phyloP scores from a whole-genome alignment of 2,329 filamentous ascomycete genomes.

The Simplicillium sp. region DNA sequence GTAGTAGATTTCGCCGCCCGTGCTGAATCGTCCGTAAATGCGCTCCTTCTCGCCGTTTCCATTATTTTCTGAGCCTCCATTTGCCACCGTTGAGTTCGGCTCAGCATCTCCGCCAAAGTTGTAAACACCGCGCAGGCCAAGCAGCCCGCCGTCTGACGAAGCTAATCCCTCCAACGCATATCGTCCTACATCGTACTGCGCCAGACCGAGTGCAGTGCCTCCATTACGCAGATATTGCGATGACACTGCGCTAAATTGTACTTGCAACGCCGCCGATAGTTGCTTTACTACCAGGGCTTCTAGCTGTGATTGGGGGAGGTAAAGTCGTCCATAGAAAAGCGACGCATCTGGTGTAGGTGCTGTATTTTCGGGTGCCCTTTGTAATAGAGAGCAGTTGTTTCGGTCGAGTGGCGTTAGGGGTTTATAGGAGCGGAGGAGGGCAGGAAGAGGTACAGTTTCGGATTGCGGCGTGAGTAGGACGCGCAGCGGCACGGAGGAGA shows the following conservation, averaged over 20 bases:
- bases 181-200: slow-evolving; percentile 76
- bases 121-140: slow-evolving; percentile 83
- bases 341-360: slow-evolving; percentile 32
- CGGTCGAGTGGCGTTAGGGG: slow-evolving; percentile 56
- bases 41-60: slow-evolving; percentile 40
- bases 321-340: slow-evolving; percentile 68
- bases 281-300: slow-evolving; percentile 79
- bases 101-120: slow-evolving; percentile 76
- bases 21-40: slow-evolving; percentile 75
- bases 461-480: slow-evolving; percentile 59
- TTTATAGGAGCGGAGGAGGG: slow-evolving; percentile 73
- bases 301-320: slow-evolving; percentile 74
- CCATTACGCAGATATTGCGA: slow-evolving; percentile 62
- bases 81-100: slow-evolving; percentile 13
- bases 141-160: slow-evolving; percentile 81
- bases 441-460: slow-evolving; percentile 63
- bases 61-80: slow-evolving; percentile 2
- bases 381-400: slow-evolving; percentile 14
- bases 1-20: slow-evolving; percentile 91
- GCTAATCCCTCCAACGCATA: slow-evolving; percentile 87
- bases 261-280: slow-evolving; percentile 65
- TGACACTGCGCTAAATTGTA: slow-evolving; percentile 73
- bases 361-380: slow-evolving; percentile 6
- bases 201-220: slow-evolving; percentile 62
- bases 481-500: slow-evolving; percentile 72